Conservation (phyloP, 148 eudicot species). For the Rhododendron simsii region DNA sequence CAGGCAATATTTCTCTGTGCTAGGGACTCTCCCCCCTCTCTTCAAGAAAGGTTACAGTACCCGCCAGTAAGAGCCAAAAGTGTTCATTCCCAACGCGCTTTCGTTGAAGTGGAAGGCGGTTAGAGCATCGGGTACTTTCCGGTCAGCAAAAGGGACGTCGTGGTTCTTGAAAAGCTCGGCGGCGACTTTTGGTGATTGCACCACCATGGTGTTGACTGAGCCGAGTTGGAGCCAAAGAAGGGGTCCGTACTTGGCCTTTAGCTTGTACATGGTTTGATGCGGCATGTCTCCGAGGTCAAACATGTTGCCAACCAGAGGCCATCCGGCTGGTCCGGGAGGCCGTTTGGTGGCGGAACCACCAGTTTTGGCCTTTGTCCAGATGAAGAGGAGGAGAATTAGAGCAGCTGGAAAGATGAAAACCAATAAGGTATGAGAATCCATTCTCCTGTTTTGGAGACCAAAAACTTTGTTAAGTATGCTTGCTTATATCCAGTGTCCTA, state of each 20-base stretch:
- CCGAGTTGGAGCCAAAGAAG: constrained; percentile 24
- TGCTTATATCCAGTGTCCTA: too few species aligned
- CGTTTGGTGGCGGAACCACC: background rate
- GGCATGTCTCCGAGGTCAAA: constrained; percentile 16
- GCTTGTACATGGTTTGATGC: constrained; percentile 9
- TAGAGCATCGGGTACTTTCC: constrained; percentile 12
- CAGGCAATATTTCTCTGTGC: background rate
- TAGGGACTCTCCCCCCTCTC: background rate
- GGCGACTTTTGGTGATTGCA: constrained; percentile 13
- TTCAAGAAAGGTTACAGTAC: background rate
- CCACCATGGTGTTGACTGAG: constrained; percentile 25
- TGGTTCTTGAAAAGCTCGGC: constrained; percentile 23
- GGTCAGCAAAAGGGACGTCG: constrained; percentile 13
- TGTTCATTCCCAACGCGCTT: constrained; percentile 11
- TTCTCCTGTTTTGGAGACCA: background rate
- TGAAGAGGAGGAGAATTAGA: background rate
- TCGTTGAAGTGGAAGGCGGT: constrained; percentile 17
- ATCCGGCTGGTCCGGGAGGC: constrained; percentile 22
- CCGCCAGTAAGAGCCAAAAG: constrained; percentile 22
- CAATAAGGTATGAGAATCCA: background rate
- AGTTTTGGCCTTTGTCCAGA: background rate
- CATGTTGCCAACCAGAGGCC: constrained; percentile 22
- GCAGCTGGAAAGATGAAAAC: background rate
- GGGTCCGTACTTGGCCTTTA: constrained; percentile 15
- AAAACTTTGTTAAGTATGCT: too few species aligned